phyloP scores from a whole-genome alignment of 768 basidiomycete genomes.

The Lentinus tigrinus region DNA sequence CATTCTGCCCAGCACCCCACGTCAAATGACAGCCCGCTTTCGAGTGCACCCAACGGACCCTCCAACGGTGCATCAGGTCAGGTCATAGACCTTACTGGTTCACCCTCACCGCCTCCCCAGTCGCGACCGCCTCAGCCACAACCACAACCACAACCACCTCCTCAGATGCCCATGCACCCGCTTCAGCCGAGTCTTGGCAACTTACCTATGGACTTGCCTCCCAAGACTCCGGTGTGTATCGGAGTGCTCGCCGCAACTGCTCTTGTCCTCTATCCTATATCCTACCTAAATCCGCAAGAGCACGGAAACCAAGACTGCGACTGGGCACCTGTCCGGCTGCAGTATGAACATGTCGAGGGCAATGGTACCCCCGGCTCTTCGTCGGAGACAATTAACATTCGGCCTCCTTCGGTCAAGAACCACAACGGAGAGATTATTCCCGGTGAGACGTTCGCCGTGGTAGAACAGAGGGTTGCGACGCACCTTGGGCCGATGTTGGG shows the following conservation, averaged over 20 bases:
- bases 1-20: neutral
- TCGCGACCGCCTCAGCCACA: constrained; percentile 14
- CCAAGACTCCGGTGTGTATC: constrained; percentile 86
- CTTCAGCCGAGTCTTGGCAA: constrained; percentile 9
- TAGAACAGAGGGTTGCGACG: constrained; percentile 83
- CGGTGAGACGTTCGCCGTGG: constrained; percentile 76
- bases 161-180: neutral
- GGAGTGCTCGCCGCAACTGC: constrained; percentile 82
- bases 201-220: constrained; percentile 61
- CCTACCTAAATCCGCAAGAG: constrained; percentile 55
- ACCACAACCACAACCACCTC: neutral
- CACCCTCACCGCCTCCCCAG: constrained; percentile 27
- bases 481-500: constrained; percentile 81
- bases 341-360: constrained; percentile 64
- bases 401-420: constrained; percentile 53
- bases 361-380: constrained; percentile 35
- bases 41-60: constrained; percentile 6
- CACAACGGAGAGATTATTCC: constrained; percentile 51
- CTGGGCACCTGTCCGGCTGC: constrained; percentile 68
- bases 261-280: constrained; percentile 78
- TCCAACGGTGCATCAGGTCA: constrained; percentile 36
- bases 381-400: constrained; percentile 78
- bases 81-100: constrained; percentile 66
- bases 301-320: constrained; percentile 43
- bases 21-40: constrained; percentile 11